Percentiles rank a stretch among this genome's conserved stretches.
These are phyloP conservation scores for Glutinoglossum americanum DNA, from an alignment of 495 filamentous ascomycete genomes.

Conservation along the genomic window DNA sequence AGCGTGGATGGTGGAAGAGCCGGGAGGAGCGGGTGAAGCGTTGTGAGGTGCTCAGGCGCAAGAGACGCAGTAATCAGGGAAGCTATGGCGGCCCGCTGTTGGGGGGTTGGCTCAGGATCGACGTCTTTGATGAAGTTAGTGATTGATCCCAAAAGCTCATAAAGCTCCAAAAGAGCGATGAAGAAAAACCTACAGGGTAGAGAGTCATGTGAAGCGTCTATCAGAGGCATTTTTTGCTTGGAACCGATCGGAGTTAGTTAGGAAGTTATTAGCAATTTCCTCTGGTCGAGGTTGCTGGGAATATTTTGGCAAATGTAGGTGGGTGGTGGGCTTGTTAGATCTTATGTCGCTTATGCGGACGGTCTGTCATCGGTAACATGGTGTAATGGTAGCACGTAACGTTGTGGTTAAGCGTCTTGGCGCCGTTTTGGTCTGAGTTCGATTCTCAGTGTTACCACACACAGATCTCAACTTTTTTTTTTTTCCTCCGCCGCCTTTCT, in stretches of 20 bases:
- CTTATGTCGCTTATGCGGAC: no score
- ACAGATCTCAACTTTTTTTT: neutral
- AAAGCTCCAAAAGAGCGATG: no score
- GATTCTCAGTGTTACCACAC: neutral
- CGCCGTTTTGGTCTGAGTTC: conserved; percentile 1
- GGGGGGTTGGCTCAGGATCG: conserved; percentile 39
- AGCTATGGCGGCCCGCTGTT: conserved; percentile 33
- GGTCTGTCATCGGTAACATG: neutral
- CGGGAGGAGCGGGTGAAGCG: conserved; percentile 22
- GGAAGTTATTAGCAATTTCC: no score
- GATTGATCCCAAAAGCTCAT: no score
- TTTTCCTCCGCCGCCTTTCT: neutral
- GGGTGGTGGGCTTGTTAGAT: no score
- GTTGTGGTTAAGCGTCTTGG: neutral
- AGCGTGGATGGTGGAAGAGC: conserved; percentile 21
- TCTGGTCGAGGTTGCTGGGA: no score
- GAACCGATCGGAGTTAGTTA: no score
- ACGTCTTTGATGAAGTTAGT: conserved; percentile 33
- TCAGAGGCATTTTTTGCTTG: conserved; percentile 35
- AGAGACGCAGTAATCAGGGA: conserved; percentile 45
- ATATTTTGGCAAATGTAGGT: no score
- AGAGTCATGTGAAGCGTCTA: conserved; percentile 56
- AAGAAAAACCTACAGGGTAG: conserved; percentile 42
- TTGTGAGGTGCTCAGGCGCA: conserved; percentile 21
- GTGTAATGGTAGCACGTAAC: conserved; percentile 3